Evolutionary conservation across 2,329 filamentous ascomycete genomes (phyloP).

Genomic region (Cladophialophora carrionii): DNA sequence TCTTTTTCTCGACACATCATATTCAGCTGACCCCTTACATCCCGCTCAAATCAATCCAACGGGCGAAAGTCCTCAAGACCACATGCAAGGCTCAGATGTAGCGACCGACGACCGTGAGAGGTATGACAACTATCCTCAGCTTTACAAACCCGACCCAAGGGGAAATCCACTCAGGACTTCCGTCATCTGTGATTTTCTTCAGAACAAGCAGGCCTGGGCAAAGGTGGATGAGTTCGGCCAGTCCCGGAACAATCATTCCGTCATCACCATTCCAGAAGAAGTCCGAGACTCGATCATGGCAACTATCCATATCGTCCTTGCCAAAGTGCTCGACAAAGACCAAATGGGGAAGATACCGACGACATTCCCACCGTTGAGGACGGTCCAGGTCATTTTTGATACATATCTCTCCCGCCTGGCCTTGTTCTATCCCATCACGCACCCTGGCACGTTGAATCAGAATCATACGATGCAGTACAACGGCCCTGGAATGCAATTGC

Average conservation of each 20-base stretch:
- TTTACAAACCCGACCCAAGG: slow-evolving; percentile 5
- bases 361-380: slow-evolving; percentile 4
- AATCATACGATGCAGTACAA: not conserved
- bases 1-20: slow-evolving; percentile 1
- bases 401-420: not conserved
- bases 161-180: slow-evolving; percentile 10
- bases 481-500: not conserved
- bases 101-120: not conserved
- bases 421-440: not conserved
- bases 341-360: slow-evolving; percentile 9
- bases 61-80: not conserved
- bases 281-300: slow-evolving; percentile 11
- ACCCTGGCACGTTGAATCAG: not conserved
- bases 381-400: not conserved
- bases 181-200: slow-evolving; percentile 8
- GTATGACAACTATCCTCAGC: slow-evolving; percentile 6
- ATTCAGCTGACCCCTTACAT: not conserved
- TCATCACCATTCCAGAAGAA: slow-evolving; percentile 8
- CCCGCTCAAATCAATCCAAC: not conserved
- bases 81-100: not conserved
- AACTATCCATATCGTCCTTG: slow-evolving; percentile 10
- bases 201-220: not conserved
- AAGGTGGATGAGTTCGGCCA: not conserved
- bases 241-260: not conserved
- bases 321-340: slow-evolving; percentile 11